phyloP scores from a whole-genome alignment of 75 land plant genomes.

The Larix kaempferi region DNA sequence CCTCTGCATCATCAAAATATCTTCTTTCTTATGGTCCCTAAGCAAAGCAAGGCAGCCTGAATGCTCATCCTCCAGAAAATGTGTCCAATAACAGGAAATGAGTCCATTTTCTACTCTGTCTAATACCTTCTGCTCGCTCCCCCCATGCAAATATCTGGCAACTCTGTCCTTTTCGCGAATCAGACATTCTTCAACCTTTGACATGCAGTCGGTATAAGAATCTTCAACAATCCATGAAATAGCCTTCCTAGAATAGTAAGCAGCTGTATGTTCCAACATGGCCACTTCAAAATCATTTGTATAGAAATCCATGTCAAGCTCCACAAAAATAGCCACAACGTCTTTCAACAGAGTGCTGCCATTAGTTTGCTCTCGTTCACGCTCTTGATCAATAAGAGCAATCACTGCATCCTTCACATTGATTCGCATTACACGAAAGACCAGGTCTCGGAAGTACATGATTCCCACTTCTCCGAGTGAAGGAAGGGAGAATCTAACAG shows the following conservation, averaged over 20 bases:
- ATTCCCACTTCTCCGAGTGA: slow-evolving; percentile 78
- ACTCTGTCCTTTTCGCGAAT: slow-evolving; percentile 81
- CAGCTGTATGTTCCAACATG: slow-evolving; percentile 75
- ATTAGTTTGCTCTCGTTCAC: slow-evolving; percentile 90
- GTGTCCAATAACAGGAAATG: slow-evolving; percentile 57
- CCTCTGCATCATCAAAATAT: slow-evolving; percentile 81
- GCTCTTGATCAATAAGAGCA: slow-evolving; percentile 83
- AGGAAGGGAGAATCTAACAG: slow-evolving; percentile 29
- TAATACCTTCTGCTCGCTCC: slow-evolving; percentile 78
- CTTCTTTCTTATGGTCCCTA: slow-evolving; percentile 86
- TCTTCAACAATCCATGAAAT: slow-evolving; percentile 83
- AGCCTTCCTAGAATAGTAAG: slow-evolving; percentile 77
- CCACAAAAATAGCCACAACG: slow-evolving; percentile 79
- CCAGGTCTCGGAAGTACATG: slow-evolving; percentile 75
- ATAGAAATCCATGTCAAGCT: slow-evolving; percentile 82
- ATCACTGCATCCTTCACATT: slow-evolving; percentile 85
- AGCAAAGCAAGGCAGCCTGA: slow-evolving; percentile 86
- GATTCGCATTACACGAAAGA: slow-evolving; percentile 56
- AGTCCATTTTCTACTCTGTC: slow-evolving; percentile 89
- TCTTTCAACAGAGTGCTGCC: slow-evolving; percentile 80
- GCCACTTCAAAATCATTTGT: slow-evolving; percentile 76
- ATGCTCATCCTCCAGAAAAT: slow-evolving; percentile 84
- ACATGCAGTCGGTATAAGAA: slow-evolving; percentile 92
- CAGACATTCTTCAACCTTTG: slow-evolving; percentile 79
- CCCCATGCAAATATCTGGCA: slow-evolving; percentile 68